Base-by-base conservation (phyloP, 116 monocot species). In the Trichopus zeylanicus region DNA sequence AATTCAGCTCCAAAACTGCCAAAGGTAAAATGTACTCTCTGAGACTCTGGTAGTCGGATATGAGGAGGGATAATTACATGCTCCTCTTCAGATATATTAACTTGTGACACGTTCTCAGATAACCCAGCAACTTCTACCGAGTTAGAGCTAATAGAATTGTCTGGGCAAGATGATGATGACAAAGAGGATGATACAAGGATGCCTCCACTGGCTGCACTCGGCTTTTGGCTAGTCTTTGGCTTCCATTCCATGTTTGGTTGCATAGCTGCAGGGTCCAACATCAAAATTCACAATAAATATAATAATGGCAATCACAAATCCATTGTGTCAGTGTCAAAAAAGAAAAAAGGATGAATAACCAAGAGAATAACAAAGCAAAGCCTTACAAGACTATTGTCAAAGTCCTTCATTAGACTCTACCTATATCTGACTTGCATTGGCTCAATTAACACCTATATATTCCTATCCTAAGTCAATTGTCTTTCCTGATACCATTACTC, bases 41-140 rank as follows among this genome's bases (percentile, higher is more conserved):
- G 83, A 30, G 72, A 67, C 24, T 91, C 81, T 59, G 91, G 78
- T 20, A 91, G 81, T 64, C 75, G 75, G 56, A 92, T 83, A 78
- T 92, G 92, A 34, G 66, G 70, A 22, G 87, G 92, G 35, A 92
- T 87, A 25, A 92, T 81, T 37, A 92, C 92, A 69, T 84, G 77
- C 29, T 63, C 70, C 37, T 67, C 66, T 46, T 69, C 80, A 26
- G 53, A 59, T 28, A 81, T 51, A 46, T 56, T 80, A 56, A 61
- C 67, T 55, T 87, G 49, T 26, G 67, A 73, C 56, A 81, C 55
- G 63, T 59, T 80, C 31, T 78, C 76, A 31, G 84, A 66, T 55
- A 78, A 53, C 15, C 53, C 65, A 73, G 59, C 39, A 18, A 39
- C 80, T 68, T 92, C 80, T 26, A 68, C 55, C 5, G 26, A 12